phyloP scores from a whole-genome alignment of 2,329 filamentous ascomycete species.

The Colletotrichum lindemuthianum region DNA sequence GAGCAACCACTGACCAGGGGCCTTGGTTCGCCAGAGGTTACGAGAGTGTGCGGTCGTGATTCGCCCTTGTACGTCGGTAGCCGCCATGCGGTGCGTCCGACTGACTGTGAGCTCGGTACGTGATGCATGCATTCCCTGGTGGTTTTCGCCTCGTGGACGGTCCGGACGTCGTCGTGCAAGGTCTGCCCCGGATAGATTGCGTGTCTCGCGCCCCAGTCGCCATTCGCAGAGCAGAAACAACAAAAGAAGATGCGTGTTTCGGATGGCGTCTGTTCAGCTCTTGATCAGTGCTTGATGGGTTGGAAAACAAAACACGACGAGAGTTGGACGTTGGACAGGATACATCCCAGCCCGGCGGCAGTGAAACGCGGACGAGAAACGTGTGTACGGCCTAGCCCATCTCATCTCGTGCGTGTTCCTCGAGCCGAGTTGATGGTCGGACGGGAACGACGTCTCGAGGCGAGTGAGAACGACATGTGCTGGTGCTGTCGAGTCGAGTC shows the following conservation, averaged over 20 bases:
- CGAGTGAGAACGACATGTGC: no score
- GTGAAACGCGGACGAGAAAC: neutral
- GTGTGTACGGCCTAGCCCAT: no score
- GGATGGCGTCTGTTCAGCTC: slow-evolving; percentile 1
- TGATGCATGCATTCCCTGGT: no score
- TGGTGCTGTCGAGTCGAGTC: no score
- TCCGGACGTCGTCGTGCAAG: slow-evolving; percentile 14
- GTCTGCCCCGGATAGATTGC: slow-evolving; percentile 22
- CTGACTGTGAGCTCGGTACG: no score
- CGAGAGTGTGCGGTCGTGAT: slow-evolving; percentile 1
- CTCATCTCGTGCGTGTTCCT: no score
- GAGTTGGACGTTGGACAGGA: no score
- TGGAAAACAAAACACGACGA: no score
- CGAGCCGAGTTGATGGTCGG: no score
- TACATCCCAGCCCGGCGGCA: neutral
- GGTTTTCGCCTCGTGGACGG: neutral
- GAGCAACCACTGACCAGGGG: no score
- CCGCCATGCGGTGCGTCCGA: neutral
- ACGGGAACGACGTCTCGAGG: no score
- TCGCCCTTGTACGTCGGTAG: slow-evolving; percentile 6
- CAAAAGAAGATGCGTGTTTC: neutral
- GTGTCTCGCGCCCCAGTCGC: no score
- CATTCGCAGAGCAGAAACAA: neutral
- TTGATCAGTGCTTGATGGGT: slow-evolving; percentile 14
- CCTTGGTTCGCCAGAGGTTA: neutral